Conservation (phyloP, 352 stramenopile genomes). For the Globisporangium nunn region DNA sequence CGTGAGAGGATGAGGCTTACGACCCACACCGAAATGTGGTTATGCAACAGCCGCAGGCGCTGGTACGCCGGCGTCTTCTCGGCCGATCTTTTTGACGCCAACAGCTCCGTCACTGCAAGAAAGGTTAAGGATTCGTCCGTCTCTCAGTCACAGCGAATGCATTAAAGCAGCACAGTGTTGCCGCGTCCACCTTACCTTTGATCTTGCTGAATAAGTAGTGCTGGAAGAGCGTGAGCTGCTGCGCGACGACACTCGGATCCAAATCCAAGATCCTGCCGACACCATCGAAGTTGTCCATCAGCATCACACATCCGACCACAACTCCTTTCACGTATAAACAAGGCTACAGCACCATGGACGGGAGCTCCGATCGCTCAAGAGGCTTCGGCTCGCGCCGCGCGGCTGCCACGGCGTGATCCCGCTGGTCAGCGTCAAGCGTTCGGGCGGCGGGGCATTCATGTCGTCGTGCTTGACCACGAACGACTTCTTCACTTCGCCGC, state of each 20-base stretch:
- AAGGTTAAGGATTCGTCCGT: background rate
- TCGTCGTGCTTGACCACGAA: conserved; percentile 54
- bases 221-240: conserved; percentile 83
- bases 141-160: background rate
- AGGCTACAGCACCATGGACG: conserved; percentile 46
- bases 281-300: background rate
- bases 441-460: conserved; percentile 17
- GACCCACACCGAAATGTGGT: conserved; percentile 83
- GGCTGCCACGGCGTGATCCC: conserved; percentile 51
- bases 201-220: conserved; percentile 87
- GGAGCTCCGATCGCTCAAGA: conserved; percentile 19
- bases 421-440: conserved; percentile 19
- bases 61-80: conserved; percentile 80
- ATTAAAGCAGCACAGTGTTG: background rate
- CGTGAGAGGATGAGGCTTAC: conserved; percentile 72
- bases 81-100: conserved; percentile 67
- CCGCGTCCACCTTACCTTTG: conserved; percentile 25
- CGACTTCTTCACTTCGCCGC: conserved; percentile 43
- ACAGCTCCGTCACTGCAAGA: conserved; percentile 59
- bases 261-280: conserved; percentile 60
- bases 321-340: background rate
- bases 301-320: background rate
- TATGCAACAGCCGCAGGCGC: conserved; percentile 74
- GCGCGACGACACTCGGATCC: conserved; percentile 67
- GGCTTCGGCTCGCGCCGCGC: conserved; percentile 28